phyloP scores from a whole-genome alignment of 805 yeast genomes.

The Peterozyma toletana region DNA sequence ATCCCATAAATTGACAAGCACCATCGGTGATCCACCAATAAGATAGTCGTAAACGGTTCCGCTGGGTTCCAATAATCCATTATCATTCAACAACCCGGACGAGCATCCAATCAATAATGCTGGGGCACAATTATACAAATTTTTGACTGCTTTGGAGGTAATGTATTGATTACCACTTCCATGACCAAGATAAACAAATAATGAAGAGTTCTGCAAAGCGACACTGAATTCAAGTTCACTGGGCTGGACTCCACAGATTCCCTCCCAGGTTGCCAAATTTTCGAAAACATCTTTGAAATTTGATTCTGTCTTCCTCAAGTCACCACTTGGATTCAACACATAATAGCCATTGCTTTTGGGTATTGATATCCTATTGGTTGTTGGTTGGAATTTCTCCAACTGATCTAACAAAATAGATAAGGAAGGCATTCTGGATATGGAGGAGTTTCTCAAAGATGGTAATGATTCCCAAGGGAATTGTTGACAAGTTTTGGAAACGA shows the following conservation, averaged over 20 bases:
- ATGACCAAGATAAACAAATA: slow-evolving; percentile 84
- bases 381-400: slow-evolving; percentile 17
- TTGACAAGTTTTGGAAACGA: slow-evolving; percentile 63
- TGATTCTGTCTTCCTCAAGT: slow-evolving; percentile 59
- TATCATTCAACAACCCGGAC: slow-evolving; percentile 58
- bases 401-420: slow-evolving; percentile 32
- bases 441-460: slow-evolving; percentile 39
- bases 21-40: slow-evolving; percentile 74
- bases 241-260: slow-evolving; percentile 51
- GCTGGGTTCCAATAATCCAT: slow-evolving; percentile 59
- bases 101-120: slow-evolving; percentile 82
- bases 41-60: slow-evolving; percentile 77
- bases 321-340: slow-evolving; percentile 78
- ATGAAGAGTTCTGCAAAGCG: slow-evolving; percentile 31
- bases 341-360: slow-evolving; percentile 38
- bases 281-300: slow-evolving; percentile 40
- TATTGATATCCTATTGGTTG: slow-evolving; percentile 10
- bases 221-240: slow-evolving; percentile 41
- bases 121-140: slow-evolving; percentile 41
- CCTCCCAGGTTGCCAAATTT: slow-evolving; percentile 36
- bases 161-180: slow-evolving; percentile 93
- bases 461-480: slow-evolving; percentile 88
- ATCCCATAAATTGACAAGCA: slow-evolving; percentile 89
- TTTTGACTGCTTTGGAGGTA: slow-evolving; percentile 44
- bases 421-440: slow-evolving; percentile 77